These are phyloP conservation scores for Candida neerlandica DNA, from an alignment of 1,139 yeast genomes.

Conservation along the genomic window DNA sequence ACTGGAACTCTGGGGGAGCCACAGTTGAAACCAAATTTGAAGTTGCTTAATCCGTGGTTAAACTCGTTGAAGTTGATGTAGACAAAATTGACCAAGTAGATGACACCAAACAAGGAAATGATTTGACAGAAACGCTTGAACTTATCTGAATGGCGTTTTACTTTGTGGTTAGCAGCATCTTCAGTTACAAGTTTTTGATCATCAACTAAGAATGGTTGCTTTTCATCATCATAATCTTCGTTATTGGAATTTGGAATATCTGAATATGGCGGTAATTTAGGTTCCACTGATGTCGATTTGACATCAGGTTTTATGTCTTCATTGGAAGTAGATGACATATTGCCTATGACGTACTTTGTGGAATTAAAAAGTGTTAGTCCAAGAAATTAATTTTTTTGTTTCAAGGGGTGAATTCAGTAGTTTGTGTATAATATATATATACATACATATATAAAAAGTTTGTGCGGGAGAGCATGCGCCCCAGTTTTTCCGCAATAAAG, in stretches of 20 bases:
- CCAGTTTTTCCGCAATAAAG: no score
- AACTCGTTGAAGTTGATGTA: background rate
- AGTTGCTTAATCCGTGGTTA: background rate
- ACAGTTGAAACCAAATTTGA: background rate
- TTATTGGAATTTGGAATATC: background rate
- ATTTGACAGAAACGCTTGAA: background rate
- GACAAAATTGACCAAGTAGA: background rate
- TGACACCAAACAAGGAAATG: background rate
- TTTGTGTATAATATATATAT: no score
- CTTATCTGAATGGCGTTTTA: background rate
- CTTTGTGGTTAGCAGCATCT: background rate
- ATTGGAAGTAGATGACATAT: background rate
- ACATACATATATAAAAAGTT: no score
- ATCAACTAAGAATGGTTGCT: slow-evolving; percentile 1
- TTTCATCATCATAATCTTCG: background rate
- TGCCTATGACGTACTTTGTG: background rate
- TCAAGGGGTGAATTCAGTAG: no score
- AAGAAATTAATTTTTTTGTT: no score
- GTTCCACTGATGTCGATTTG: background rate
- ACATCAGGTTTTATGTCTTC: slow-evolving; percentile 2
- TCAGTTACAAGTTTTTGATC: background rate
- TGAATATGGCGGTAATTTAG: slow-evolving; percentile 5
- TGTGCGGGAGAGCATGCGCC: no score
- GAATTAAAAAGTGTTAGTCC: no score
- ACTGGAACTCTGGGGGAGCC: background rate